Evolutionary conservation across 179 eudicot species (phyloP), one percentile per base, ranked within the genome.

Genomic region (Beta lomatogona): DNA sequence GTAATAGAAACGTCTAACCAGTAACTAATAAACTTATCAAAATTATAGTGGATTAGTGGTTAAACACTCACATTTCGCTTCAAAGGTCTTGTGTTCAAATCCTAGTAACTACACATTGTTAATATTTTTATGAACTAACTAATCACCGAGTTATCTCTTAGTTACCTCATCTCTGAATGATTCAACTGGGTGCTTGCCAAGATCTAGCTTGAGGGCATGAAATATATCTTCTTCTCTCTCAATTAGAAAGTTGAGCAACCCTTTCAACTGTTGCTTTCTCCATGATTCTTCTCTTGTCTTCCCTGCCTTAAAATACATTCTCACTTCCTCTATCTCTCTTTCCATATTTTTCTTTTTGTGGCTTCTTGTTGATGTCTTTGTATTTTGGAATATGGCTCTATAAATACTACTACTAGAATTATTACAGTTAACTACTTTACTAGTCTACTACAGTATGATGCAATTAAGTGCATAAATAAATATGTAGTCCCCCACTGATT

Each of bases 171-270:
- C 99, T 60, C 97, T 88, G 66, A 79, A 93, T 28, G 86, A 76
- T 87, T 95, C 99, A 19, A 88, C 90, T 0, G 93, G 91, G 76
- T 90, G 98, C 69, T 93, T 92, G 44, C 95, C 92, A 46, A 93
- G 89, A 86, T 95, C 98, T 46, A 70, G 86, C 6, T 80, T 79
- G 14, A 95, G 91, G 11, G 95, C 93, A 75, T 66, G 71, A 31
- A 89, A 77, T 11, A 95, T 89, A 9, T 82, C 82, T 5, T 81
- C 86, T 83, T 93, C 98, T 16, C 86, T 86, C 19, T 95, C 95
- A 0, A 69, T 69, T 0, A 89, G 8, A 59, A 95, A 86, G 66
- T 79, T 89, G 36, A 79, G 82, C 78, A 95, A 59, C 0, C 87
- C 92, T 73, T 81, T 83, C 18, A 95, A 88, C 79, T 95, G 98